Evolutionary conservation across 805 yeast species (phyloP).

Genomic region (Candida chilensis): DNA sequence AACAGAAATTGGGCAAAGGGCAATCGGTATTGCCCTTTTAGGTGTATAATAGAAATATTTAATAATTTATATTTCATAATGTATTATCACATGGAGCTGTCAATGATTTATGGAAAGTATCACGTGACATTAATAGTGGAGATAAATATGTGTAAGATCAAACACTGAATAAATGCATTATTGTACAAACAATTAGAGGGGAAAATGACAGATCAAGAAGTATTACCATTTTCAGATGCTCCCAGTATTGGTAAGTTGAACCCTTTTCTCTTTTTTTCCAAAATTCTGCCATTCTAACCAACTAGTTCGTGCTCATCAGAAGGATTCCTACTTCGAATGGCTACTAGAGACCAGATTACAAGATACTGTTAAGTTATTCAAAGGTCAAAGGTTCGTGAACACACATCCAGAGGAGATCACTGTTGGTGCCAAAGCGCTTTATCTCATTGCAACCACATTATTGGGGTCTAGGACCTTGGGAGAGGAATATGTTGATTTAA

Average conservation of each 20-base stretch:
- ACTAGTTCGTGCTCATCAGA: conserved; percentile 78
- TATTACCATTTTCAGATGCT: conserved; percentile 69
- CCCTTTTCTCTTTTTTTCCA: neutral
- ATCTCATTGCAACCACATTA: conserved; percentile 68
- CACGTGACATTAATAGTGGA: too few relatives aligned
- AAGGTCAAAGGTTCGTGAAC: conserved; percentile 59
- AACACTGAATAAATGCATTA: conserved; percentile 1
- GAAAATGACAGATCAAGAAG: too few relatives aligned
- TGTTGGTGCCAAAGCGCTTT: conserved; percentile 47
- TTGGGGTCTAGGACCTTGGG: conserved; percentile 79
- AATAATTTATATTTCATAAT: too few relatives aligned
- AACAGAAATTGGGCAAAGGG: conserved; percentile 3
- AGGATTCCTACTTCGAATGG: conserved; percentile 67
- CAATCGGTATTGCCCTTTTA: conserved; percentile 4
- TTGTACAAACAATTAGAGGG: conserved; percentile 13
- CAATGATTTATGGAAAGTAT: too few relatives aligned
- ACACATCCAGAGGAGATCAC: conserved; percentile 54
- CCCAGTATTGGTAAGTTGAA: conserved; percentile 67
- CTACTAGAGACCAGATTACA: conserved; percentile 44
- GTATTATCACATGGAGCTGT: too few relatives aligned
- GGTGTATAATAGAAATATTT: too few relatives aligned
- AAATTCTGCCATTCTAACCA: conserved; percentile 11
- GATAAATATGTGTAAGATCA: neutral
- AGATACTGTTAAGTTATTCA: conserved; percentile 43
- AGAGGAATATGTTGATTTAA: conserved; percentile 84